Base-by-base conservation (phyloP, 2,329 filamentous ascomycete genomes). In the Cercospora berteroae region DNA sequence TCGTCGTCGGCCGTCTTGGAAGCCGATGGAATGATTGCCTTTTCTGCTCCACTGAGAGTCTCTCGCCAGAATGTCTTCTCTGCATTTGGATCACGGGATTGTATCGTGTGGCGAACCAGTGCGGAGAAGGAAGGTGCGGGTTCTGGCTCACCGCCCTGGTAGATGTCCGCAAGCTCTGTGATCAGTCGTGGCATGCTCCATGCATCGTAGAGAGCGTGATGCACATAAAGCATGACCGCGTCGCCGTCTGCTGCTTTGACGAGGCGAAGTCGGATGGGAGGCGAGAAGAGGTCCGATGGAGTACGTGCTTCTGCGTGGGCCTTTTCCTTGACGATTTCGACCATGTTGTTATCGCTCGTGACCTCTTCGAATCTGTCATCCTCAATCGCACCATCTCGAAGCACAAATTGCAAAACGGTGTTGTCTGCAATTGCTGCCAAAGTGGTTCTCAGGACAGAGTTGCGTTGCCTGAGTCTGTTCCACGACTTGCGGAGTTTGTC, bases 121-220 rank as follows among this genome's bases (percentile, higher is more conserved):
- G 66, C 44, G 1, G 64, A 52, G 50, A 68, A 67, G 5, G 60
- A 27, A 31, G 64, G 64, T 6, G 23, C 48, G 48, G 59, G 3
- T 3, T 68, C 58, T n/a, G 63, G 29, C 33, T 65, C 58, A 3
- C 7, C 13, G 13, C 42, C 61, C 7, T 61, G 59, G 20, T 67
- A 68, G 31, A 70, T 39, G 1, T 48, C n/a, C 18, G 55, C 60
- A 5, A 69, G 42, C 33, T 67, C 68, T 13, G 50, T 48, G 29
- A 69, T 55, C 4, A 67, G 65, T 20, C 62, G 56, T 2, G 65
- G 65, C 58, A 70, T 69, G 58, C 63, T 68, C 68, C 68, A 69
- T n/a, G 66, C 66, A 63, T 70, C 68, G 29, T 70, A 68, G 31
- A 70, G 29, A 16, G 66, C 57, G 33, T 70, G 68, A 58, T 70